phyloP scores from a whole-genome alignment of 768 basidiomycete genomes.

The Grammothele lineata region DNA sequence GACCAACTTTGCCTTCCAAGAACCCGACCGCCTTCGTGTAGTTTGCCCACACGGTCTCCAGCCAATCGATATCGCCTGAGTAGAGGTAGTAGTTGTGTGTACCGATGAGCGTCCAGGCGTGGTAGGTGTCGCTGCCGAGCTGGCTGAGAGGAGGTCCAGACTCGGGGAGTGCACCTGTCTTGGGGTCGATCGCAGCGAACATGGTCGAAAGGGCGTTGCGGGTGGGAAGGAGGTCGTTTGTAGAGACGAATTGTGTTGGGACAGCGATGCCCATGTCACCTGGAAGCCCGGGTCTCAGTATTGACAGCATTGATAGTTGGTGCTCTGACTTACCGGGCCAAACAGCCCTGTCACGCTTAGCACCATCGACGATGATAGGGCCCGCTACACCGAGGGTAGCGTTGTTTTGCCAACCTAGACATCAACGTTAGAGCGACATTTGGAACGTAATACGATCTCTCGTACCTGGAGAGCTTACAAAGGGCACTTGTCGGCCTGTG shows the following conservation, averaged over 20 bases:
- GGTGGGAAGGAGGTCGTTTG: conserved; percentile 52
- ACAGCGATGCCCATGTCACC: conserved; percentile 64
- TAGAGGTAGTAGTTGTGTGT: conserved; percentile 53
- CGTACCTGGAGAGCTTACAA: conserved; percentile 35
- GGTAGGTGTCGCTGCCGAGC: conserved; percentile 48
- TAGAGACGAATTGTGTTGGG: conserved; percentile 57
- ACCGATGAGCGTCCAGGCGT: conserved; percentile 60
- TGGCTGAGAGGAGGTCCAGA: conserved; percentile 44
- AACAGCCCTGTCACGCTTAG: conserved; percentile 57
- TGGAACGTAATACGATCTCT: neutral
- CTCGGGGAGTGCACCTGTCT: conserved; percentile 52
- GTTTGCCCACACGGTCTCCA: conserved; percentile 48
- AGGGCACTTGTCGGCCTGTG: conserved; percentile 47
- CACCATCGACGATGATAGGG: conserved; percentile 59
- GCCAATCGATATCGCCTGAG: conserved; percentile 49
- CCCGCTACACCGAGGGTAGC: conserved; percentile 52
- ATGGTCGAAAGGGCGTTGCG: conserved; percentile 54
- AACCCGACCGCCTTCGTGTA: conserved; percentile 54
- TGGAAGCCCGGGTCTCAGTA: conserved; percentile 8
- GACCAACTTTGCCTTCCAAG: conserved; percentile 47
- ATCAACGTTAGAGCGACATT: conserved; percentile 2
- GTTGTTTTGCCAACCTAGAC: conserved; percentile 49
- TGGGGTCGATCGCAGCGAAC: conserved; percentile 49
- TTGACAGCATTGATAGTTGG: neutral
- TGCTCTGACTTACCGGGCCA: conserved; percentile 43